A percentile compares a stretch with the other conserved stretches of the same genome.
These are phyloP conservation scores for Aphanocladium album DNA, from an alignment of 2,329 filamentous ascomycete species.

Conservation along the genomic window DNA sequence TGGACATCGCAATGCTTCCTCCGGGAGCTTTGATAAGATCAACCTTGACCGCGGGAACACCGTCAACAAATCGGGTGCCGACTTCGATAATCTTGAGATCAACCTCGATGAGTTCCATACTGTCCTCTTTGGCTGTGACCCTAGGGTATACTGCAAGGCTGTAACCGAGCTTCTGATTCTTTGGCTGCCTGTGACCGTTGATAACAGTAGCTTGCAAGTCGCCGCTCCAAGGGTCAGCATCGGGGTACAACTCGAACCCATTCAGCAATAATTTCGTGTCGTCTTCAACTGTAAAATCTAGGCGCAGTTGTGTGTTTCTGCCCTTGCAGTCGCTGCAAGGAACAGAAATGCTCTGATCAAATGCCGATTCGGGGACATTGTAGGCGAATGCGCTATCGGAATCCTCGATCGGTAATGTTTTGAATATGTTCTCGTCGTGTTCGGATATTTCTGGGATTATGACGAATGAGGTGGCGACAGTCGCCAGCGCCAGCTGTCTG, in stretches of 20 bases:
- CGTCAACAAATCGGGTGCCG: constrained; percentile 49
- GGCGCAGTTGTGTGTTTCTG: constrained; percentile 39
- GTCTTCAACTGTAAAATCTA: constrained; percentile 50
- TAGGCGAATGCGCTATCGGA: constrained; percentile 24
- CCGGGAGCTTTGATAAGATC: constrained; percentile 56
- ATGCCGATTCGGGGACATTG: constrained; percentile 29
- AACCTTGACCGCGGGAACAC: constrained; percentile 52
- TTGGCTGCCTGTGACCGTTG: constrained; percentile 31
- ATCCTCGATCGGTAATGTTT: constrained; percentile 31
- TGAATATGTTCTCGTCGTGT: constrained; percentile 38
- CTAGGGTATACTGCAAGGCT: constrained; percentile 38
- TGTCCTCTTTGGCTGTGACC: constrained; percentile 45
- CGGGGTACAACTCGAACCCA: constrained; percentile 55
- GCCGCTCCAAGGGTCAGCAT: constrained; percentile 40
- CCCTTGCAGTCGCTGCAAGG: constrained; percentile 52
- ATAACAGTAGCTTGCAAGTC: constrained; percentile 43
- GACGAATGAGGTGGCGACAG: constrained; percentile 43
- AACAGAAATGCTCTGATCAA: constrained; percentile 39
- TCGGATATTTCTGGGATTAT: constrained; percentile 46
- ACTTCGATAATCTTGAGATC: constrained; percentile 58
- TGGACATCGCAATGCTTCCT: constrained; percentile 51
- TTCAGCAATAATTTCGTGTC: constrained; percentile 51
- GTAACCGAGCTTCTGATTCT: constrained; percentile 43
- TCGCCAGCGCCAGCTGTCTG: constrained; percentile 28
- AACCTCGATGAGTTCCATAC: constrained; percentile 48